Evolutionary conservation across 2,329 filamentous ascomycete genomes (phyloP).

Genomic region (Cryphonectria parasitica): DNA sequence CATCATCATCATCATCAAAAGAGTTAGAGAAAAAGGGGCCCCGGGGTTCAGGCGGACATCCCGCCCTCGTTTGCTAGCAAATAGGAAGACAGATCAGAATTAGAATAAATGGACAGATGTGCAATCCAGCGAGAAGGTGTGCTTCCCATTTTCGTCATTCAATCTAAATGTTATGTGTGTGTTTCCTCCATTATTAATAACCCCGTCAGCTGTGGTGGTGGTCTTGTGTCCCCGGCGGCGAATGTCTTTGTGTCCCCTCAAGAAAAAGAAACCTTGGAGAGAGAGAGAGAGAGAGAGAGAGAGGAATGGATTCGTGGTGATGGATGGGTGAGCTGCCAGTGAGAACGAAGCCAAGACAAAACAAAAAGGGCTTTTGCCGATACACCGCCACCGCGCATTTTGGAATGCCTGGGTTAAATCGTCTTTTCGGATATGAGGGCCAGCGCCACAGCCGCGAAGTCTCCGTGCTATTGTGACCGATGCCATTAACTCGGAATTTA

Average conservation of each 20-base stretch:
- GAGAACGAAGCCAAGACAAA: neutral
- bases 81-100: slow-evolving; percentile 6
- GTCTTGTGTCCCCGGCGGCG: neutral
- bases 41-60: too few species aligned
- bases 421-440: slow-evolving; percentile 14
- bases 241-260: slow-evolving; percentile 17
- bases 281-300: too few species aligned
- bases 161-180: too few species aligned
- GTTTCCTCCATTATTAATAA: too few species aligned
- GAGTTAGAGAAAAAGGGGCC: too few species aligned
- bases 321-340: slow-evolving; percentile 16
- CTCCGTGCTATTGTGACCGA: slow-evolving; percentile 10
- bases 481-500: neutral
- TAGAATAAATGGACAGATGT: neutral
- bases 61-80: slow-evolving; percentile 13
- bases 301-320: neutral
- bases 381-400: slow-evolving; percentile 24
- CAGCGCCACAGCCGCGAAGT: slow-evolving; percentile 26
- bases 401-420: slow-evolving; percentile 8
- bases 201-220: too few species aligned
- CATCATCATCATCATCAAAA: too few species aligned
- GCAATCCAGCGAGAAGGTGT: too few species aligned
- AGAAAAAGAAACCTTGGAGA: too few species aligned
- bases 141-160: too few species aligned
- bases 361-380: neutral